Percentiles rank a stretch among this genome's conserved stretches.
phyloP scores from a whole-genome alignment of 345 rosid species.

The Moringa oleifera region DNA sequence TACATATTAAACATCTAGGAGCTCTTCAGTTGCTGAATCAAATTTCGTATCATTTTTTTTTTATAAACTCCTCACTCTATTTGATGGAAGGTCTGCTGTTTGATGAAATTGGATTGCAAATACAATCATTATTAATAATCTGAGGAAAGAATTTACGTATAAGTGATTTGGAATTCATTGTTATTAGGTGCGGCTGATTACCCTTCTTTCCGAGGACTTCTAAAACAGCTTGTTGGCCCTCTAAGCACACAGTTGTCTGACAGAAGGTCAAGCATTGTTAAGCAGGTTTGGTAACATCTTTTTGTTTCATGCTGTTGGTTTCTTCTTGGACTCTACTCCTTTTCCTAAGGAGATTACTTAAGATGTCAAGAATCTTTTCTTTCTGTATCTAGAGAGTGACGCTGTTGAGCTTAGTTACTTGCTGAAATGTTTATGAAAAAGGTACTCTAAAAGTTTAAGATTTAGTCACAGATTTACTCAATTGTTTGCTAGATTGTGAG shows the following conservation, averaged over 20 bases:
- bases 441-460: too few species aligned
- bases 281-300: constrained; percentile 54
- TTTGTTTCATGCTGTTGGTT: background rate
- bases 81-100: background rate
- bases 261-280: constrained; percentile 92
- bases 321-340: background rate
- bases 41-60: background rate
- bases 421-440: too few species aligned
- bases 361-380: background rate
- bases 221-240: constrained; percentile 93
- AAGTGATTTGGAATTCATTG: constrained; percentile 11
- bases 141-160: constrained; percentile 12
- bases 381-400: background rate
- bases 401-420: background rate
- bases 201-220: constrained; percentile 78
- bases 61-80: background rate
- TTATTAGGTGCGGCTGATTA: constrained; percentile 80
- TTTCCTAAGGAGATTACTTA: background rate
- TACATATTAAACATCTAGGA: background rate
- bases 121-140: background rate
- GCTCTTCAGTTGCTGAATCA: background rate
- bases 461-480: too few species aligned
- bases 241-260: constrained; percentile 81
- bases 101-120: too few species aligned
- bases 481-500: too few species aligned